Evolutionary conservation across 2,329 filamentous ascomycete genomes (phyloP), one percentile per base, ranked within the genome.

Genomic region (Daldinia sp.): DNA sequence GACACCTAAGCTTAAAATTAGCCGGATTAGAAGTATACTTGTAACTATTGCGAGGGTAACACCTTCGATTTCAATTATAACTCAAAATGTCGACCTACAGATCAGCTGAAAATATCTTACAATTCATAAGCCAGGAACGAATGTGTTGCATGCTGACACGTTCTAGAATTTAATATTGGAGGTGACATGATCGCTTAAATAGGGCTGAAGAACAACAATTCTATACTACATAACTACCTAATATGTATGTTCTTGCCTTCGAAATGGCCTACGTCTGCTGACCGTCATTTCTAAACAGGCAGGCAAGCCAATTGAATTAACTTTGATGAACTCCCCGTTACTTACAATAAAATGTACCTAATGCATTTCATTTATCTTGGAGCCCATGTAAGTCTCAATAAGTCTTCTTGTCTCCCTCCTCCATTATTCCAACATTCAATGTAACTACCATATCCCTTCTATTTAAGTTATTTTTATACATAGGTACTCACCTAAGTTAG

Each of bases 171-270:
- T 23, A 23, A 23, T 23, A 2, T 23, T 54, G 20, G 10, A 26
- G 51, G 12, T 4, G 10, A 54, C 13, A 26, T 9, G 30, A 54
- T 37, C 30, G 51, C 30, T 35, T 37, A 39, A 37, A 26, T 54
- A 54, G 51, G 51, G 51, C 51, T 54, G 51, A 54, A 50, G 51
- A 54, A 54, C 23, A 54, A 10, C 33, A 35, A 30, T 46, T 42
- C 18, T 42, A 18, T 9, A 42, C 5, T 33, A 23, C 20, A 23
- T 23, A 23, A n/a, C n/a, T n/a, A n/a, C n/a, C n/a, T n/a, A n/a
- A n/a, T n/a, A n/a, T n/a, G 20, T 23, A 23, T 23, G 39, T 42
- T 42, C 15, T 42, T 18, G 5, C n/a, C 13, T 13, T 42, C 39
- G n/a, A 13, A 23, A 23, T 10, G 2, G n/a, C 46, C 44, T 48